Evolutionary conservation across 441 rosid species (phyloP), one percentile per base, ranked within the genome.

Genomic region (Eutrema salsugineum): DNA sequence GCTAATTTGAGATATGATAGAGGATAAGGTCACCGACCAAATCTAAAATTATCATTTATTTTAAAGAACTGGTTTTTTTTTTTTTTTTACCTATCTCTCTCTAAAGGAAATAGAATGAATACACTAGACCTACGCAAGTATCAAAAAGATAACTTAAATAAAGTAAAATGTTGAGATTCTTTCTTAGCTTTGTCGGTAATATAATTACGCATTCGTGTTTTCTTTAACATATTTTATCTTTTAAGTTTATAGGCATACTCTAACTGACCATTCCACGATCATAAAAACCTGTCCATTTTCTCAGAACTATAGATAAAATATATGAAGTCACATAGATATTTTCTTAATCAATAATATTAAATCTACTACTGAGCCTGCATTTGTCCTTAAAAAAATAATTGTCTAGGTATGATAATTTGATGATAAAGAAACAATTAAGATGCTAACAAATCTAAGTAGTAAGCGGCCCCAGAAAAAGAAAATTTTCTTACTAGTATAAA

Each of bases 21-120:
- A 51, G 35, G 75, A 75, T 75, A 75, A 63, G 79, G 70, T 47
- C 70, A 63, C 79, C 79, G 75, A 69, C 79, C 75, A 69, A 54
- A 69, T 2, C 56, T 43, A n/a, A n/a, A n/a, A 35, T 51, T 62
- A 22, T 32, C 12, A 32, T 36, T 60, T 36, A 36, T 42, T 60
- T 60, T 16, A 8, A 53, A 17, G 12, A 40, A 15, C n/a, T 10
- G 8, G 8, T 39, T 36, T 43, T 30, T 11, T 38, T 35, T 2
- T 3, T 16, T 39, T 12, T 14, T 5, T 27, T 8, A 57, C 54
- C 22, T 47, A 47, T 28, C 19, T 48, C 44, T 19, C 61, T 63
- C 20, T 16, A 19, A n/a, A 22, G 1, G 36, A 30, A 57, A 20
- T 11, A 20, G 9, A 47, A 66, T 24, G 28, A 17, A 56, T 39